Percentiles rank a stretch among this genome's conserved stretches.
phyloP scores from a whole-genome alignment of 2,329 filamentous ascomycete genomes.

The Stemphylium vesicarium region DNA sequence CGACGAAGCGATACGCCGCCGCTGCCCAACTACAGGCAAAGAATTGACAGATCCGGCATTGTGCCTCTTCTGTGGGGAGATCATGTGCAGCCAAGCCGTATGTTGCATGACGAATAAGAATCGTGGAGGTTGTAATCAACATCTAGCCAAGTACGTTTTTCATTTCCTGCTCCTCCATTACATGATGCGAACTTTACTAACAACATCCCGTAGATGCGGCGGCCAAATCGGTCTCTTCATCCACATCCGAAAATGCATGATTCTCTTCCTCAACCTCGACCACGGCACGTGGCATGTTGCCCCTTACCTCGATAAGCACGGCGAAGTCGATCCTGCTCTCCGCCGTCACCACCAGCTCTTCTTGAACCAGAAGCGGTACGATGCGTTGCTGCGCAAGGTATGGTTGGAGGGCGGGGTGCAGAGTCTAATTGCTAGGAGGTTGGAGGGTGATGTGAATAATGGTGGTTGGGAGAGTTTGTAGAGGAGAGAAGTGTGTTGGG shows the following conservation, averaged over 20 bases:
- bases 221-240: slow-evolving; percentile 91
- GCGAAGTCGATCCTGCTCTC: slow-evolving; percentile 91
- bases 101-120: slow-evolving; percentile 78
- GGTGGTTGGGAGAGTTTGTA: slow-evolving; percentile 87
- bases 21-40: slow-evolving; percentile 88
- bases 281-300: slow-evolving; percentile 86
- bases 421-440: slow-evolving; percentile 83
- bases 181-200: neutral
- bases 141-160: slow-evolving; percentile 76
- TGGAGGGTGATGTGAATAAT: slow-evolving; percentile 96
- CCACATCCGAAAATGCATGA: slow-evolving; percentile 94
- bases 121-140: slow-evolving; percentile 75
- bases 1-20: slow-evolving; percentile 83
- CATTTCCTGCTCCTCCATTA: slow-evolving; percentile 17
- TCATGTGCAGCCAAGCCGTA: slow-evolving; percentile 92
- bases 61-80: slow-evolving; percentile 94
- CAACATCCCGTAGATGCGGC: slow-evolving; percentile 70
- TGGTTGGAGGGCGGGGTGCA: slow-evolving; percentile 89
- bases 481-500: neutral
- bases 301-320: slow-evolving; percentile 94
- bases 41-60: slow-evolving; percentile 89
- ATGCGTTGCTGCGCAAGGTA: slow-evolving; percentile 81
- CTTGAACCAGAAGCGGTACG: slow-evolving; percentile 92
- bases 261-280: slow-evolving; percentile 81
- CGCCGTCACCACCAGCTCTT: slow-evolving; percentile 85